These are phyloP conservation scores for Metschnikowia arizonensis DNA, from an alignment of 805 yeast species.

Conservation along the genomic window DNA sequence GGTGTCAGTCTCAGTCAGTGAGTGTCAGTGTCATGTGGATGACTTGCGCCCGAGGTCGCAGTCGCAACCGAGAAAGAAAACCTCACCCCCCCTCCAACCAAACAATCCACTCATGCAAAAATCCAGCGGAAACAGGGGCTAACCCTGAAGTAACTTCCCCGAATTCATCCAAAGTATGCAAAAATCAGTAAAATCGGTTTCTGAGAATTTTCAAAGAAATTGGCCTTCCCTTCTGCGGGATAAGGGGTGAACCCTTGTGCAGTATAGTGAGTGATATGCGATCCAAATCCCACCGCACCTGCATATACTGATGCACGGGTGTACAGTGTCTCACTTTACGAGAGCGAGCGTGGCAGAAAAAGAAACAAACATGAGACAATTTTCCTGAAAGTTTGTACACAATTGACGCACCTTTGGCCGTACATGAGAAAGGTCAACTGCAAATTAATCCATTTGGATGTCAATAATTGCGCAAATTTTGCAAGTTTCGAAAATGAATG, in stretches of 20 bases:
- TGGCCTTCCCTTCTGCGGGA: background rate
- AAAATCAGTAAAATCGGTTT: conserved; percentile 1
- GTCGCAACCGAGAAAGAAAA: background rate
- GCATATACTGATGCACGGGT: background rate
- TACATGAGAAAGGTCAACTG: background rate
- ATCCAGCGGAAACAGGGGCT: background rate
- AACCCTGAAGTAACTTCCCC: background rate
- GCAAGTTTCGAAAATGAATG: background rate
- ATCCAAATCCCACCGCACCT: no score
- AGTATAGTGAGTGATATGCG: background rate
- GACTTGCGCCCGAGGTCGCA: background rate
- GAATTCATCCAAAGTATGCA: background rate
- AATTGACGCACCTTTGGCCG: conserved; percentile 1
- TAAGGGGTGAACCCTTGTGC: background rate
- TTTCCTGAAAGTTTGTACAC: conserved; percentile 3
- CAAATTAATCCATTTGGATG: background rate
- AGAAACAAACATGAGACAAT: conserved; percentile 3
- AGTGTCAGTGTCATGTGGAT: no score
- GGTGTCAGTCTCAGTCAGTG: no score
- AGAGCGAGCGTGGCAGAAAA: background rate
- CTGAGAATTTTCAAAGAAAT: background rate
- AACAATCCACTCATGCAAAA: background rate
- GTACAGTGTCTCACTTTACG: conserved; percentile 2
- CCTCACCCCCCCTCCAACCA: no score
- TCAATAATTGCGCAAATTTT: background rate